Evolutionary conservation across 1,139 yeast species (phyloP).

Genomic region (Pichia kudriavzevii): DNA sequence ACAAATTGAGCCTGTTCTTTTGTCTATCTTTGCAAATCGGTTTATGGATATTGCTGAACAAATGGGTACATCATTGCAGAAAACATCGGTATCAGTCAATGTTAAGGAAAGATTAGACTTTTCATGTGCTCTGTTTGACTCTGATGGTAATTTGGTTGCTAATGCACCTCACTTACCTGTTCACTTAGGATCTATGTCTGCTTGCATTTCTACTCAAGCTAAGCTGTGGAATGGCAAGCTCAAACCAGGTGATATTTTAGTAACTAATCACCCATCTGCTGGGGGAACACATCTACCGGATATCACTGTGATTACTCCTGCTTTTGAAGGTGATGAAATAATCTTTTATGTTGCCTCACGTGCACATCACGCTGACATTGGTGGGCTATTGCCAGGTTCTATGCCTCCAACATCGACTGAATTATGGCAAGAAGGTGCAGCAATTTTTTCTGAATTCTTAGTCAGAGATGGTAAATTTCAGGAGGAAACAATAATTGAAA

Average conservation of each 20-base stretch:
- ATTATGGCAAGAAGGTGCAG: slow-evolving; percentile 59
- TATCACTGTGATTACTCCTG: slow-evolving; percentile 70
- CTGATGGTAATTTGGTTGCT: slow-evolving; percentile 50
- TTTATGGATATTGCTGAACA: slow-evolving; percentile 62
- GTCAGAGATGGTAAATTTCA: slow-evolving; percentile 52
- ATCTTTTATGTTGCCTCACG: slow-evolving; percentile 58
- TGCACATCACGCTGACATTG: slow-evolving; percentile 65
- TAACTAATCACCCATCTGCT: slow-evolving; percentile 52
- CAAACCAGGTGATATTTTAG: slow-evolving; percentile 49
- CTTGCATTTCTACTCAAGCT: slow-evolving; percentile 48
- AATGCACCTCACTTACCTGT: slow-evolving; percentile 63
- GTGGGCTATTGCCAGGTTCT: slow-evolving; percentile 60
- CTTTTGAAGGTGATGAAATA: slow-evolving; percentile 35
- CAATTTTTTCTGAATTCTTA: slow-evolving; percentile 47
- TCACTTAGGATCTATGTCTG: slow-evolving; percentile 58
- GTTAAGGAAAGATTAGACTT: slow-evolving; percentile 56
- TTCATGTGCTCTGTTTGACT: slow-evolving; percentile 54
- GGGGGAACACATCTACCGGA: slow-evolving; percentile 67
- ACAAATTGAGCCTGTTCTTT: slow-evolving; percentile 42
- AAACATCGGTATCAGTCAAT: slow-evolving; percentile 53
- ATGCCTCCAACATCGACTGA: slow-evolving; percentile 58
- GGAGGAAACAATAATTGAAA: slow-evolving; percentile 37
- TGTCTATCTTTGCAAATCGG: slow-evolving; percentile 54
- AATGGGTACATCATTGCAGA: slow-evolving; percentile 57
- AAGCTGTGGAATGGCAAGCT: slow-evolving; percentile 45